Conservation (phyloP, 768 basidiomycete genomes). For the Boletus sp. region DNA sequence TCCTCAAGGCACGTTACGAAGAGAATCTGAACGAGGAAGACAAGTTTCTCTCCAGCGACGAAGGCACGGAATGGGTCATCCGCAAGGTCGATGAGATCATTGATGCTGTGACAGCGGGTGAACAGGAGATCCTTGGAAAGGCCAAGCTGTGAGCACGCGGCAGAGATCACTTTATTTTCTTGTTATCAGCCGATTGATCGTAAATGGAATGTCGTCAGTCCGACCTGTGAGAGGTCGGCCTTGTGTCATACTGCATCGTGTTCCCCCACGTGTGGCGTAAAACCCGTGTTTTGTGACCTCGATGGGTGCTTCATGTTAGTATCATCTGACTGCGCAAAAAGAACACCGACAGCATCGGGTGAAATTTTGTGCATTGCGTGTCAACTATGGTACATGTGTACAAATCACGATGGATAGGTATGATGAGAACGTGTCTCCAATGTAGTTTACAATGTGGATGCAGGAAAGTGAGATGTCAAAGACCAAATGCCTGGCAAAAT, state of each 20-base stretch:
- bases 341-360: slow-evolving; percentile 21
- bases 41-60: slow-evolving; percentile 78
- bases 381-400: slow-evolving; percentile 33
- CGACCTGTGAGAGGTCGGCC: slow-evolving; percentile 18
- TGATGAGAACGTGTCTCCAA: slow-evolving; percentile 29
- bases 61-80: slow-evolving; percentile 88
- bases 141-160: slow-evolving; percentile 56
- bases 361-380: slow-evolving; percentile 27
- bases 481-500: slow-evolving; percentile 57
- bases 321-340: slow-evolving; percentile 22
- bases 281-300: slow-evolving; percentile 29
- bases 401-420: slow-evolving; percentile 28
- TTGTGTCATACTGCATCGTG: slow-evolving; percentile 35
- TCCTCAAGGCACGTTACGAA: slow-evolving; percentile 75
- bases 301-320: slow-evolving; percentile 11
- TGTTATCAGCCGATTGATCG: slow-evolving; percentile 34
- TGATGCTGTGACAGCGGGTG: slow-evolving; percentile 62
- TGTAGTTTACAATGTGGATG: slow-evolving; percentile 34
- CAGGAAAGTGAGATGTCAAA: slow-evolving; percentile 33
- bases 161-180: slow-evolving; percentile 22
- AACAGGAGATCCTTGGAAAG: slow-evolving; percentile 39
- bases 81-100: slow-evolving; percentile 79
- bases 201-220: slow-evolving; percentile 19
- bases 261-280: slow-evolving; percentile 32
- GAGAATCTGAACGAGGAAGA: slow-evolving; percentile 67